Evolutionary conservation across 805 yeast species (phyloP).

Genomic region (Candida ovalis): DNA sequence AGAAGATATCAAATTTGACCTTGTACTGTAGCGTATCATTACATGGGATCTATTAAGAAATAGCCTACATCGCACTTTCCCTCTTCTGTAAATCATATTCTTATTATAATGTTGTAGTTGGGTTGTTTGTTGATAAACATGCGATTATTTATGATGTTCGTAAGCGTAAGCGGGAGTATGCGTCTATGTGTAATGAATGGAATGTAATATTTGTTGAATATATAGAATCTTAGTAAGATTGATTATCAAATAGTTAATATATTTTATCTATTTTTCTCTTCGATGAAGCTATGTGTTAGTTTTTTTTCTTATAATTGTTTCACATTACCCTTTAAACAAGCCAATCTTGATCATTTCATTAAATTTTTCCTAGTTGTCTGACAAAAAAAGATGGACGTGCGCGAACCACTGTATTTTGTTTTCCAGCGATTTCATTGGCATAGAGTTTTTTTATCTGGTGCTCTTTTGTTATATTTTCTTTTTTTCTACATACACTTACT

Average conservation of each 20-base stretch:
- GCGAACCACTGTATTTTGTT: not conserved
- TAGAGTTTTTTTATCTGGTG: not conserved
- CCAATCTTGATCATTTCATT: not conserved
- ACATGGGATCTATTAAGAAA: not conserved
- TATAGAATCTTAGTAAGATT: not conserved
- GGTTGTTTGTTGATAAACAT: not conserved
- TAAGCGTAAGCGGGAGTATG: not conserved
- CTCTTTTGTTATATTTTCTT: too few species aligned
- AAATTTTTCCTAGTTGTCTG: not conserved
- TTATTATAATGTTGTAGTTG: not conserved
- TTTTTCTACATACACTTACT: too few species aligned
- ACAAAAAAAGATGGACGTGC: not conserved
- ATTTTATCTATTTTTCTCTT: not conserved
- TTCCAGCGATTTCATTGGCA: not conserved
- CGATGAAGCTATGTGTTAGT: not conserved
- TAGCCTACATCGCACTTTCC: constrained; percentile 8
- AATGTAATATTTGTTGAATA: not conserved
- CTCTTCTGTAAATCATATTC: constrained; percentile 9
- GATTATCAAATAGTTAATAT: not conserved
- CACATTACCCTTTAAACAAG: too few species aligned
- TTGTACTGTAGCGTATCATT: not conserved
- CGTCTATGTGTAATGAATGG: not conserved
- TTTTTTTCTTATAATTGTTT: not conserved
- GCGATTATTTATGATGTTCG: not conserved
- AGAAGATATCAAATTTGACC: not conserved